Base-by-base conservation (phyloP, 768 basidiomycete genomes). In the Auriscalpium microsporum region DNA sequence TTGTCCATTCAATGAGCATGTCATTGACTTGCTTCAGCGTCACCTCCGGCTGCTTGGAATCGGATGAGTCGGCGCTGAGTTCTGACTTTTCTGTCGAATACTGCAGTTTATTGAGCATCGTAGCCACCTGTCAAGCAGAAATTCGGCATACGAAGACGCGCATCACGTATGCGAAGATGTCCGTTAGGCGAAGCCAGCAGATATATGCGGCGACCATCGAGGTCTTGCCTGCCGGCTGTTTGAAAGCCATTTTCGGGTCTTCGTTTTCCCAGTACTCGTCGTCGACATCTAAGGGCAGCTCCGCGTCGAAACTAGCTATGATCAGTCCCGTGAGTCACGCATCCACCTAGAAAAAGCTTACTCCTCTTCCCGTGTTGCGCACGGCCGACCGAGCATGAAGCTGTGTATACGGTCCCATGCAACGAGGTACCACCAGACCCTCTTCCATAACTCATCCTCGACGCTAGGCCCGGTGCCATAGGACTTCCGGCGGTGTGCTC, bases 341-440 rank as follows among this genome's bases (percentile, higher is more conserved):
- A 33, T 10, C 13, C 5, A 46, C 6, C 21, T 13, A 54, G 13
- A 48, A 19, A 38, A 48, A 67, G 71, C 65, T 69, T 57, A 87
- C 85, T 87, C 86, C 72, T 86, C 86, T 64, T 86, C 82, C 28
- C 76, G 76, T 37, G 80, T 65, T 37, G 75, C 74, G 56, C 78
- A 80, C 13, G 81, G 71, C 28, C 86, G 72, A 14, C 86, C 86
- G 40, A 84, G 66, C 28, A 67, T 66, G 37, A 75, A 75, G 48
- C 80, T 80, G 17, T 73, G 73, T 36, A 82, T 65, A 40, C 83
- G 78, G 59, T 88, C 86, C 51, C 80, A 75, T 7, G 78, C 72
- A 11, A 84, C 73, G 6, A 88, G 74, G 58, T 69, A 76, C 79
- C 78, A 78, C 61, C 79, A 80, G 2, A 75, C 73, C 3, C 81